These are phyloP conservation scores for Sporothrix brunneoviolacea DNA, from an alignment of 2,329 filamentous ascomycete genomes.

Conservation along the genomic window DNA sequence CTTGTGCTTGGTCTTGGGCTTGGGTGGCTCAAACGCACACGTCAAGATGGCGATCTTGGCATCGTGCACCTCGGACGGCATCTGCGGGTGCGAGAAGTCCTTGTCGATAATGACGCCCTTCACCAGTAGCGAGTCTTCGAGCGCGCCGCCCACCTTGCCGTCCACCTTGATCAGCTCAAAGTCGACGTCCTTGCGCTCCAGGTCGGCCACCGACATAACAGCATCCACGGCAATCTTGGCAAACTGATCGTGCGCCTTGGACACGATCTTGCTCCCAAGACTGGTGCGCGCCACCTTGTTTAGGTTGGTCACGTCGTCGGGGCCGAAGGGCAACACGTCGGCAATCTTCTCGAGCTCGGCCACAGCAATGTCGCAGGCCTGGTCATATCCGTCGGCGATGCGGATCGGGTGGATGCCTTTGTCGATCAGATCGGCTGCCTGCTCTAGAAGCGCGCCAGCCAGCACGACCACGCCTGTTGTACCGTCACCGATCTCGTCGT, in stretches of 20 bases:
- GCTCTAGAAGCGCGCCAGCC: slow-evolving; percentile 88
- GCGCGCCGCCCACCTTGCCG: slow-evolving; percentile 88
- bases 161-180: slow-evolving; percentile 99
- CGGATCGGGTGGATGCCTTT: slow-evolving; percentile 99
- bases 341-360: slow-evolving; percentile 88
- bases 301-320: slow-evolving; percentile 73
- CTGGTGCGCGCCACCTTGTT: slow-evolving; percentile 93
- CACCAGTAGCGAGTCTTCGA: slow-evolving; percentile 90
- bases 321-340: slow-evolving; percentile 81
- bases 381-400: slow-evolving; percentile 96
- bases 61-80: slow-evolving; percentile 91
- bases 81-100: slow-evolving; percentile 98
- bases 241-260: slow-evolving; percentile 97
- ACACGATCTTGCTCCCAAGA: slow-evolving; percentile 97
- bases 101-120: slow-evolving; percentile 99
- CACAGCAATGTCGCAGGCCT: slow-evolving; percentile 94
- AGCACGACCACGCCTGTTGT: slow-evolving; percentile 97
- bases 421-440: slow-evolving; percentile 96
- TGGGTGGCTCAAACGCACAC: slow-evolving; percentile 96
- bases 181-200: slow-evolving; percentile 94
- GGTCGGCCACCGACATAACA: slow-evolving; percentile 89
- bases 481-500: slow-evolving; percentile 97
- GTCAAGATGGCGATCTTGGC: slow-evolving; percentile 97
- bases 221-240: slow-evolving; percentile 96
- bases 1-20: slow-evolving; percentile 99